phyloP scores from a whole-genome alignment of 2,329 filamentous ascomycete genomes.

The Pochonia chlamydosporia region DNA sequence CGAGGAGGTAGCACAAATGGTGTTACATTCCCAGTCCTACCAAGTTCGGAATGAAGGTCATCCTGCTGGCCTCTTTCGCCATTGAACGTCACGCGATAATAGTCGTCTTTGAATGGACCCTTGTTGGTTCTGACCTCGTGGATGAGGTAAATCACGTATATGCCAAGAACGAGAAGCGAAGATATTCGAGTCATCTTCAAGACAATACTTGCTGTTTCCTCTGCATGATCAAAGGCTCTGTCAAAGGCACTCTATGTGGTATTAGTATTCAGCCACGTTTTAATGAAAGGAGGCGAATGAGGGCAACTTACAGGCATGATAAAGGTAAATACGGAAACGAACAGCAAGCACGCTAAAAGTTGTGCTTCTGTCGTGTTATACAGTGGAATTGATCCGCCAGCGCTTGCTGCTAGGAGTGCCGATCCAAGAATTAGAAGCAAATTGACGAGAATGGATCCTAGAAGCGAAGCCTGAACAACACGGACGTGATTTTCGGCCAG shows the following conservation, averaged over 20 bases:
- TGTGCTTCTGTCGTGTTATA: constrained; percentile 26
- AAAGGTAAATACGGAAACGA: constrained; percentile 33
- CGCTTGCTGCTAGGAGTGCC: constrained; percentile 64
- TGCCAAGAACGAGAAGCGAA: constrained; percentile 65
- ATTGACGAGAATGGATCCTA: constrained; percentile 75
- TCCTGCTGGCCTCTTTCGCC: constrained; percentile 1
- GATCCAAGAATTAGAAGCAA: constrained; percentile 70
- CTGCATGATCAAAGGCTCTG: constrained; percentile 47
- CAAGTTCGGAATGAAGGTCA: background rate
- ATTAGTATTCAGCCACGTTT: no score
- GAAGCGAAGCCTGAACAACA: constrained; percentile 69
- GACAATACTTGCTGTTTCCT: constrained; percentile 53
- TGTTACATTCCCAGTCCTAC: constrained; percentile 26
- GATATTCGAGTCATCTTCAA: constrained; percentile 72
- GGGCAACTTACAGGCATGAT: constrained; percentile 25
- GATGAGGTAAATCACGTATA: constrained; percentile 67
- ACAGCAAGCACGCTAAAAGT: constrained; percentile 28
- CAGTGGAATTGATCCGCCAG: constrained; percentile 60
- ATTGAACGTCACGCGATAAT: background rate
- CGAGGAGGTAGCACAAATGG: constrained; percentile 10
- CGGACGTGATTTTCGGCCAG: constrained; percentile 56
- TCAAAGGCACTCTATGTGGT: constrained; percentile 35
- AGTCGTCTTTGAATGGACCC: background rate
- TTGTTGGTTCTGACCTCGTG: constrained; percentile 53
- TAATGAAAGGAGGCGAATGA: background rate